Evolutionary conservation across 208 protist genomes (phyloP), one percentile per base, ranked within the genome.

Genomic region (Acanthamoeba lenticulata): DNA sequence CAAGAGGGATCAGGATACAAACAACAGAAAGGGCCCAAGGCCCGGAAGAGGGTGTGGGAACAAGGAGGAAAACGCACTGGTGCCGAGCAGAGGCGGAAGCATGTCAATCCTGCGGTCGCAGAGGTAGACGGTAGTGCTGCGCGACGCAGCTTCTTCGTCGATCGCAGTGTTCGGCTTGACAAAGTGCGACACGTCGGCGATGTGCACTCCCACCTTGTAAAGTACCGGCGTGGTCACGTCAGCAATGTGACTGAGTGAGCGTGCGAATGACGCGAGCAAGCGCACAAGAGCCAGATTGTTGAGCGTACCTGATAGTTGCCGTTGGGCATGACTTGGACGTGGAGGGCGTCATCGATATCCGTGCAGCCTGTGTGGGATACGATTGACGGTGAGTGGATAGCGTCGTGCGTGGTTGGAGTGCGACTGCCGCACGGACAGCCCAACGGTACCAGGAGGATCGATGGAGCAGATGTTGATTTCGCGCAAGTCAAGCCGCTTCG

Each of bases 101-200:
- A 99, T 99, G 95, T 99, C 98, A 88, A 99, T 99, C 94, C 98
- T 96, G 55, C 98, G 96, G 92, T 99, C 98, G 17, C 98, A 98
- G 36, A 99, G 95, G 94, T 99, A 99, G 38, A 99, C 98, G 47
- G 98, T 99, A 1, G 98, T 99, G 74, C 98, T 98, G 60, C 99
- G 96, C 83, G 98, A 98, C 0, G 95, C 93, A 1, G 99, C 97
- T 94, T 99, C 99, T 36, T 98, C 95, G 94, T 99, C 99, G 92
- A 99, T 97, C 11, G 98, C 67, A 1, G 98, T 98, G 36, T 97
- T 96, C 85, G 90, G 98, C 29, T 97, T 94, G 9, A 99, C 95
- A 96, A 99, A 99, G 96, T 99, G 96, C 5, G 98, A 98, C 0
- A 99, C 99, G 95, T 99, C 99, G 21, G 99, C 99, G 94, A 99